A percentile compares a stretch with the other conserved stretches of the same genome.
Evolutionary conservation across 2,329 filamentous ascomycete species (phyloP).

Genomic region (Aspergillus alliaceus): DNA sequence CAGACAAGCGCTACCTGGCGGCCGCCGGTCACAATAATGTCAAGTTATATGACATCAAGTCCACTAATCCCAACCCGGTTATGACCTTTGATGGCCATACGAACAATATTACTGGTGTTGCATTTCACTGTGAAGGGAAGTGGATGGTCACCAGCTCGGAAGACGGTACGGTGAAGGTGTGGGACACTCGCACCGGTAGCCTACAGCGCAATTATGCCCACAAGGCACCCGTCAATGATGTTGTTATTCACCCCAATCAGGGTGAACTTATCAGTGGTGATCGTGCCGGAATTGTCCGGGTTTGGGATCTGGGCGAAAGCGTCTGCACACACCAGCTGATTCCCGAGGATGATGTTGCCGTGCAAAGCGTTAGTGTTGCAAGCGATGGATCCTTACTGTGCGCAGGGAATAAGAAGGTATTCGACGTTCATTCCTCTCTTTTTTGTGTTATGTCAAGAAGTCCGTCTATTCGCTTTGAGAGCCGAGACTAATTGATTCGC

Average conservation of each 20-base stretch:
- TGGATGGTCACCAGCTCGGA: conserved; percentile 99
- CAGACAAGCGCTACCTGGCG: conserved; percentile 93
- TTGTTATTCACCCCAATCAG: conserved; percentile 99
- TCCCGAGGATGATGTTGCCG: conserved; percentile 90
- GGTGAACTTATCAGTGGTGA: conserved; percentile 98
- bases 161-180: conserved; percentile 95
- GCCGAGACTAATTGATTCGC: neutral
- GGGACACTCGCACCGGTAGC: conserved; percentile 83
- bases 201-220: conserved; percentile 94
- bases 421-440: neutral
- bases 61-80: conserved; percentile 90
- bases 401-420: conserved; percentile 85
- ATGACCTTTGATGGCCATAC: conserved; percentile 95
- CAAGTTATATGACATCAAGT: conserved; percentile 98
- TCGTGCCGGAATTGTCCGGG: conserved; percentile 83
- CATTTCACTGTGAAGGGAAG: conserved; percentile 97
- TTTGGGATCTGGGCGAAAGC: conserved; percentile 97
- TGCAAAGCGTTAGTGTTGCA: conserved; percentile 92
- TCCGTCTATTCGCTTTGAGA: neutral
- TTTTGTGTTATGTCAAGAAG: neutral
- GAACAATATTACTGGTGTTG: conserved; percentile 92
- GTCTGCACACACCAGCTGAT: conserved; percentile 95
- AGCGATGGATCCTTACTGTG: conserved; percentile 91
- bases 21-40: conserved; percentile 80
- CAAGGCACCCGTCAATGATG: conserved; percentile 86